Evolutionary conservation across 2,329 filamentous ascomycete species (phyloP), one percentile per base, ranked within the genome.

Genomic region (Penicillium crustosum): DNA sequence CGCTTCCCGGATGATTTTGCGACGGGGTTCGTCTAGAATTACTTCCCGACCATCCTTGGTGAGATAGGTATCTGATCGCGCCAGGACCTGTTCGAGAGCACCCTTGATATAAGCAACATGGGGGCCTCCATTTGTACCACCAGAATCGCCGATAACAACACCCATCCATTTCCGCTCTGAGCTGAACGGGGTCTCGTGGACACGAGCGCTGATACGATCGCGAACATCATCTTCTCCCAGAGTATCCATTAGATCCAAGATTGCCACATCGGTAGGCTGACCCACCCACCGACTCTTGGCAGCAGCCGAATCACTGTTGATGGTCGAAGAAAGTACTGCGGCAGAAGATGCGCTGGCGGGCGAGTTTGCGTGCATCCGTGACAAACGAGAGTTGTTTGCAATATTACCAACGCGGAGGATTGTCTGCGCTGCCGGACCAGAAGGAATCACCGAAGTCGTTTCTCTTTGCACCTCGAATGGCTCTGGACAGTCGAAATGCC

Each of bases 121-220:
- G 60, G 87, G 86, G 38, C 89, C 87, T 53, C 79, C 78, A 17
- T 53, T 79, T 29, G 81, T 80, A 48, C 85, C 82, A 23, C 81
- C 79, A 43, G 77, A 70, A 57, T 73, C 76, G 33, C 86, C 86
- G 65, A 97, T 90, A 2, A 92, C 89, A 29, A 97, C 93, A 35
- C 95, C 95, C 95, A 99, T 99, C 93, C 93, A 99, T 76, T 99
- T 99, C 57, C 93, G 86, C 72, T 96, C 92, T 1, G 94, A 99
- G 72, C 93, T 97, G 75, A 99, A 99, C 0, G 94, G 93, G 0
- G 91, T 93, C 74, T 99, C 94, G 43, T 87, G 86, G 33, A 89
- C 85, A 49, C 93, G 89, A 33, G 84, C 83, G n/a, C 92, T 92
- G 53, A 96, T 86, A 10, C 90, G 88, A 47, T 94, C 89, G 60